phyloP scores from a whole-genome alignment of 352 stramenopile species.

The Pythium biforme region DNA sequence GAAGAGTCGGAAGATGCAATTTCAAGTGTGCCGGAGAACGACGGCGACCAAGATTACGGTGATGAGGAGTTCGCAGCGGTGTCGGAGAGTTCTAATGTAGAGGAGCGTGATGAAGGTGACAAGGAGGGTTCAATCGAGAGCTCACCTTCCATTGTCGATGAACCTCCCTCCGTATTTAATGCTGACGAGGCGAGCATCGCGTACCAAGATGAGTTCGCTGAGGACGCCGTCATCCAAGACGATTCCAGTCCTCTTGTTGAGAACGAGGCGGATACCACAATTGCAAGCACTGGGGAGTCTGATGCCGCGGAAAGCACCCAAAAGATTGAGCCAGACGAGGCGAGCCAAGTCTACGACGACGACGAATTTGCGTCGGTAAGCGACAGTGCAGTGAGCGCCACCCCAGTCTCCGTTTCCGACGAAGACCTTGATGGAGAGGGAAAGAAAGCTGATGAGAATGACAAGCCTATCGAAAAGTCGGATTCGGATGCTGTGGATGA shows the following conservation, averaged over 20 bases:
- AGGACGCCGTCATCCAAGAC: slow-evolving; percentile 6
- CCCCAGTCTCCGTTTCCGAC: neutral
- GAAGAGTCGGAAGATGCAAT: neutral
- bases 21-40: neutral
- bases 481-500: neutral
- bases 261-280: too few species aligned
- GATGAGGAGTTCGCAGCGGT: slow-evolving; percentile 47
- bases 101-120: slow-evolving; percentile 4
- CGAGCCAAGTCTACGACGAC: slow-evolving; percentile 16
- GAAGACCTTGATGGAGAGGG: neutral
- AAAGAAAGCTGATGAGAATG: too few species aligned
- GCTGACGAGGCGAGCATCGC: neutral
- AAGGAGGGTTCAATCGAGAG: slow-evolving; percentile 10
- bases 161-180: neutral
- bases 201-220: slow-evolving; percentile 27
- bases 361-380: slow-evolving; percentile 43
- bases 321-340: neutral
- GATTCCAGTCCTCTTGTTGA: neutral
- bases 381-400: slow-evolving; percentile 6
- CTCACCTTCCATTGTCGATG: neutral
- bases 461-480: neutral
- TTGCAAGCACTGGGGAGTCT: neutral
- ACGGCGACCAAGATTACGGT: slow-evolving; percentile 12
- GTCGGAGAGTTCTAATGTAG: slow-evolving; percentile 16
- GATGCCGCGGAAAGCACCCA: neutral